A percentile compares a stretch with the other conserved stretches of the same genome.
phyloP scores from a whole-genome alignment of 352 stramenopile species.

The Phytophthora hybrid region DNA sequence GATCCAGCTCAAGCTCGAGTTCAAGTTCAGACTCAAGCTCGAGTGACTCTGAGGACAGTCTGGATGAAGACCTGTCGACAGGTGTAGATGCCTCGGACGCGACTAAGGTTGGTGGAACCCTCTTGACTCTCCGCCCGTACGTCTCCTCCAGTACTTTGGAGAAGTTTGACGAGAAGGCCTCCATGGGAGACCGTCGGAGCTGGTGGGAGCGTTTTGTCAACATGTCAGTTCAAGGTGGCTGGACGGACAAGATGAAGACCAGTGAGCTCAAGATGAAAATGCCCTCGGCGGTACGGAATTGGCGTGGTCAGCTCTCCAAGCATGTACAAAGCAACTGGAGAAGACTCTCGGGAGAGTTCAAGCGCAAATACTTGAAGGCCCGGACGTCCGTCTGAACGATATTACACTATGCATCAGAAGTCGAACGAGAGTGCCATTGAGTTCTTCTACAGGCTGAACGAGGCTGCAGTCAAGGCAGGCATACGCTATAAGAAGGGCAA shows the following conservation, averaged over 20 bases:
- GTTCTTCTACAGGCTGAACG: conserved; percentile 1
- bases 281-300: neutral
- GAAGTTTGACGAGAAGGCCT: conserved; percentile 6
- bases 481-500: neutral
- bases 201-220: conserved; percentile 9
- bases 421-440: too few species aligned
- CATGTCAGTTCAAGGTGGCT: conserved; percentile 4
- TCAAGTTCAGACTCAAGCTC: too few species aligned
- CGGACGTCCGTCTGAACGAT: neutral
- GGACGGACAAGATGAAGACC: neutral
- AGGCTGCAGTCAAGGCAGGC: neutral
- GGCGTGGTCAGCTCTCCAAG: conserved; percentile 1
- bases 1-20: neutral
- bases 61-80: too few species aligned
- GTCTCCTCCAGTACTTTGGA: neutral
- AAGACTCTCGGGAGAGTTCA: neutral
- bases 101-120: neutral
- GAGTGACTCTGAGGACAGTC: too few species aligned
- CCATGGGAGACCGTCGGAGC: neutral
- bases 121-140: neutral
- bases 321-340: neutral
- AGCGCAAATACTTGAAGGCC: neutral
- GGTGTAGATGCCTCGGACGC: neutral
- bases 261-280: conserved; percentile 11
- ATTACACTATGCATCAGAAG: conserved; percentile 5